A percentile compares a stretch with the other conserved stretches of the same genome.
These are phyloP conservation scores for Erythrobasidium hasegawianum DNA, from an alignment of 1,284 basidiomycete species.

Conservation along the genomic window DNA sequence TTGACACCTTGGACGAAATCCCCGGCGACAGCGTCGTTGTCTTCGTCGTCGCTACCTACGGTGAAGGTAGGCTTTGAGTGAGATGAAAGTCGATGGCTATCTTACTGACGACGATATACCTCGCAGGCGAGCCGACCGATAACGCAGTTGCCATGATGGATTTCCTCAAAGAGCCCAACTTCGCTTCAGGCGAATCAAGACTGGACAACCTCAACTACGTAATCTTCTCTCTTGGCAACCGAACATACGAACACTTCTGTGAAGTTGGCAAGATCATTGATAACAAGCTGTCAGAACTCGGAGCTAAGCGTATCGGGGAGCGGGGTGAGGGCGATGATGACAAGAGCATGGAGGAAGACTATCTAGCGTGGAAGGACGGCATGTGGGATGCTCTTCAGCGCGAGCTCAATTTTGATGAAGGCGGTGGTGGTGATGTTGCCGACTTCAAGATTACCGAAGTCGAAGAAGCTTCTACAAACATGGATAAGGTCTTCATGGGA, in stretches of 20 bases:
- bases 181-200: slow-evolving; percentile 70
- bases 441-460: slow-evolving; percentile 85
- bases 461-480: slow-evolving; percentile 47
- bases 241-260: slow-evolving; percentile 81
- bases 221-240: slow-evolving; percentile 90
- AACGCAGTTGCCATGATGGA: slow-evolving; percentile 95
- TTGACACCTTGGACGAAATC: slow-evolving; percentile 86
- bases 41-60: slow-evolving; percentile 97
- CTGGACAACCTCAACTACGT: slow-evolving; percentile 90
- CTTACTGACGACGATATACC: not conserved
- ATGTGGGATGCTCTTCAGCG: slow-evolving; percentile 88
- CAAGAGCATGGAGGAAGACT: slow-evolving; percentile 99
- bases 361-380: slow-evolving; percentile 97
- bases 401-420: slow-evolving; percentile 84
- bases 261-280: slow-evolving; percentile 80
- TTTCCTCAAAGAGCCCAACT: slow-evolving; percentile 78
- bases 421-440: slow-evolving; percentile 88
- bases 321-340: slow-evolving; percentile 98
- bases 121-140: slow-evolving; percentile 76
- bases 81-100: no score
- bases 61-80: slow-evolving; percentile 64
- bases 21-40: slow-evolving; percentile 80
- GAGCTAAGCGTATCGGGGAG: slow-evolving; percentile 80
- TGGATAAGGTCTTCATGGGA: slow-evolving; percentile 89
- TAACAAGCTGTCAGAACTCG: slow-evolving; percentile 67